Evolutionary conservation across 805 yeast genomes (phyloP), one percentile per base, ranked within the genome.

Genomic region (Candida coleopterorum): DNA sequence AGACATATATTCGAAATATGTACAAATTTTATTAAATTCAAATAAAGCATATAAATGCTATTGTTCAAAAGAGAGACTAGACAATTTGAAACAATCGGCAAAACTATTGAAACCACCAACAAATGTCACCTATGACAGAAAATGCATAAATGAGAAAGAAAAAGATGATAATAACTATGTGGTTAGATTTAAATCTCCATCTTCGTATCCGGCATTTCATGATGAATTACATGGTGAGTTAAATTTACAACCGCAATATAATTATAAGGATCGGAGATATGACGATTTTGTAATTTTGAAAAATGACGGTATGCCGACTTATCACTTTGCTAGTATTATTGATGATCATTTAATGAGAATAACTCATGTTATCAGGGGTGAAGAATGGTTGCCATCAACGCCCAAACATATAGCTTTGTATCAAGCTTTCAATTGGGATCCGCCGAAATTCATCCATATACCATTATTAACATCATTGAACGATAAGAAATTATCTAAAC

Each of bases 321-420:
- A 93, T 50, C 99, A 93, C 60, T 81, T 93, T 52, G 98, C 98
- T 11, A 90, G 86, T 51, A 96, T 93, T 6, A 76, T 93, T 3
- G 99, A 93, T 54, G 99, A 93, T 55, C 94, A 89, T 55, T 62
- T 85, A 32, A 93, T 93, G 98, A 58, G 77, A 31, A 84, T 93
- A 29, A 85, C 96, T 0, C 97, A 93, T 58, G 98, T 93, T 7
- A 79, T 93, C 4, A 70, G 99, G 47, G 99, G 99, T 23, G 98
- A 93, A 53, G 98, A 93, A 57, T 93, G 99, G 98, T 63, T 93
- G 9, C 84, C 95, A 1, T 86, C 97, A 0, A 93, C 98, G 0
- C 96, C 97, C 2, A 90, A 89, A 49, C 98, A 93, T 52, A 70
- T 88, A 31, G 90, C 96, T 0, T 56, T 93, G 35, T 94, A 93